Conservation (phyloP, 805 yeast species). For the Ogataea naganishii region DNA sequence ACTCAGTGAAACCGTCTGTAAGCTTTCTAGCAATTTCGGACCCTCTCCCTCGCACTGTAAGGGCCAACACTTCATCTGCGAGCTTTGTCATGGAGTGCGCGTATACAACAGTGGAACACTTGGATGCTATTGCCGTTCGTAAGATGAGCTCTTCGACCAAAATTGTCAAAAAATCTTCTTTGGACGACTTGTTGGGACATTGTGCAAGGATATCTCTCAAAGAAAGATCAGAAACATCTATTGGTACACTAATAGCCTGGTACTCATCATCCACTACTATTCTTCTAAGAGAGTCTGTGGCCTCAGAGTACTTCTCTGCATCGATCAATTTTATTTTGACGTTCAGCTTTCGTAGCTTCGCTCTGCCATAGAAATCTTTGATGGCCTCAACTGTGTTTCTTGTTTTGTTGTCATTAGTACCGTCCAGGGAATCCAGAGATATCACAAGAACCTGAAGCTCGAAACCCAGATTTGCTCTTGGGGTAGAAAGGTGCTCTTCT, state of each 20-base stretch:
- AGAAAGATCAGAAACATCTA: constrained; percentile 5
- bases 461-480: constrained; percentile 65
- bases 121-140: constrained; percentile 33
- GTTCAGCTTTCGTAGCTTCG: constrained; percentile 17
- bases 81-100: constrained; percentile 78
- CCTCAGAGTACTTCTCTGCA: constrained; percentile 30
- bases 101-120: constrained; percentile 51
- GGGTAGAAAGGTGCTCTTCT: constrained; percentile 47
- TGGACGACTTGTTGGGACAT: constrained; percentile 48
- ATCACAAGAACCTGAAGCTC: constrained; percentile 43
- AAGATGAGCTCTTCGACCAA: constrained; percentile 39
- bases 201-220: constrained; percentile 28
- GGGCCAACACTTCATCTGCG: constrained; percentile 70
- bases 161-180: constrained; percentile 49
- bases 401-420: constrained; percentile 1
- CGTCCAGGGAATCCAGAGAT: constrained; percentile 26
- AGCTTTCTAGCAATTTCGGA: constrained; percentile 46
- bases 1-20: constrained; percentile 32
- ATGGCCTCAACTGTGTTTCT: constrained; percentile 5
- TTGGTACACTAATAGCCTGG: constrained; percentile 6
- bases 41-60: constrained; percentile 86
- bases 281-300: constrained; percentile 20
- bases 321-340: constrained; percentile 32
- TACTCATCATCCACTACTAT: constrained; percentile 26
- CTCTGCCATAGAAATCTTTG: constrained; percentile 8